Conservation (phyloP, 2,329 filamentous ascomycete genomes). For the Purpureocillium takamizusanense region DNA sequence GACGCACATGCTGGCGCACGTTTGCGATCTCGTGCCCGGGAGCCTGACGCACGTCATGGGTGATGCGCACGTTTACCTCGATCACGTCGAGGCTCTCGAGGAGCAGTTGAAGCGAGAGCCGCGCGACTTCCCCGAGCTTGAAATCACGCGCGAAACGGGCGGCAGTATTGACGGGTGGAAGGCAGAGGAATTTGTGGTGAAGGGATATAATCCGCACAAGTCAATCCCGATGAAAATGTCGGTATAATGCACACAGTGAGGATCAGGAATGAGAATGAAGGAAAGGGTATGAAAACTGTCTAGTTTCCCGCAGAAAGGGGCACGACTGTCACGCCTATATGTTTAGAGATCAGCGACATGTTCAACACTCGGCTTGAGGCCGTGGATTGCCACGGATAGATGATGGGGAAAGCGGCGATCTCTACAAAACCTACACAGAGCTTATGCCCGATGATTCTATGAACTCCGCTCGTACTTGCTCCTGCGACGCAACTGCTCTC, state of each 20-base stretch:
- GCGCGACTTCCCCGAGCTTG: constrained; percentile 67
- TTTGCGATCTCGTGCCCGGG: constrained; percentile 74
- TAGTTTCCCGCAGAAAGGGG: no score
- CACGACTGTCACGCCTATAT: no score
- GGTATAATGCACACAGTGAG: constrained; percentile 39
- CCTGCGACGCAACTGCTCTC: constrained; percentile 11
- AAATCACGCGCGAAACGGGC: constrained; percentile 58
- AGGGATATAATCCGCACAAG: constrained; percentile 86
- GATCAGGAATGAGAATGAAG: no score
- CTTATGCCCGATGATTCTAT: not conserved
- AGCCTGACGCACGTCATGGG: constrained; percentile 94
- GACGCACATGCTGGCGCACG: constrained; percentile 90
- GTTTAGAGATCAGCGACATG: no score
- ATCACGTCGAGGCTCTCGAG: constrained; percentile 82
- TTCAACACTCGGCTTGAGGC: no score
- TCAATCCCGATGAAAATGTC: constrained; percentile 98
- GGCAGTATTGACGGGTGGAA: constrained; percentile 86
- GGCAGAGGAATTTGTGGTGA: constrained; percentile 76
- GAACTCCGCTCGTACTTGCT: constrained; percentile 17
- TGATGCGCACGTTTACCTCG: constrained; percentile 91
- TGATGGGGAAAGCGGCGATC: not conserved
- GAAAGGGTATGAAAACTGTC: no score
- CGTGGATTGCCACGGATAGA: not conserved
- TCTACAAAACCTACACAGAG: not conserved
- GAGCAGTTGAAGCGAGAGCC: constrained; percentile 75